phyloP scores from a whole-genome alignment of 306 rosid species.

The Comarum palustre region DNA sequence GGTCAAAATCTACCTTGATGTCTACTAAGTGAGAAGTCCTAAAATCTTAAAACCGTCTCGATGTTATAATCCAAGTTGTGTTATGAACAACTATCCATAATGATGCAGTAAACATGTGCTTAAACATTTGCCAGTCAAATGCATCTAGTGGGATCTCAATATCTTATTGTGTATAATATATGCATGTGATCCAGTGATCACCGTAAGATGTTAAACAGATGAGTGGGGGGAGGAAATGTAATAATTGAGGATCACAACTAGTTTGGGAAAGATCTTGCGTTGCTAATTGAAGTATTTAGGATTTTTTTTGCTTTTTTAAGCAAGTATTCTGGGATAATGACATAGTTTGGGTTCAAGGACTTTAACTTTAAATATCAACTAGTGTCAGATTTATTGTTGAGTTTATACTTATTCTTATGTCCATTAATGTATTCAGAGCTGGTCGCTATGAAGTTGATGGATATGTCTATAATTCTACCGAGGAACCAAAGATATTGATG shows the following conservation, averaged over 20 bases:
- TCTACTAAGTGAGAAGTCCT: background rate
- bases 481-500: conserved; percentile 85
- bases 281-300: background rate
- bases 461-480: conserved; percentile 73
- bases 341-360: background rate
- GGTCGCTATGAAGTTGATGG: conserved; percentile 98
- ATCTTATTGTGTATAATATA: background rate
- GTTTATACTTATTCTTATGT: background rate
- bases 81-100: conserved; percentile 1
- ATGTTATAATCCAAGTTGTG: background rate
- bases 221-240: background rate
- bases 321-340: background rate
- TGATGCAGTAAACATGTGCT: background rate
- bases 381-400: background rate
- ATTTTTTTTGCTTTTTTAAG: too few species aligned
- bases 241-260: background rate
- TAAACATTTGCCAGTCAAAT: background rate
- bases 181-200: background rate
- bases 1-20: background rate
- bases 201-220: background rate
- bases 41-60: background rate
- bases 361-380: background rate
- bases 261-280: background rate
- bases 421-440: conserved; percentile 44
- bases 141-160: background rate